Evolutionary conservation across 805 yeast genomes (phyloP), one percentile per base, ranked within the genome.

Genomic region (Yarrowia sp.): DNA sequence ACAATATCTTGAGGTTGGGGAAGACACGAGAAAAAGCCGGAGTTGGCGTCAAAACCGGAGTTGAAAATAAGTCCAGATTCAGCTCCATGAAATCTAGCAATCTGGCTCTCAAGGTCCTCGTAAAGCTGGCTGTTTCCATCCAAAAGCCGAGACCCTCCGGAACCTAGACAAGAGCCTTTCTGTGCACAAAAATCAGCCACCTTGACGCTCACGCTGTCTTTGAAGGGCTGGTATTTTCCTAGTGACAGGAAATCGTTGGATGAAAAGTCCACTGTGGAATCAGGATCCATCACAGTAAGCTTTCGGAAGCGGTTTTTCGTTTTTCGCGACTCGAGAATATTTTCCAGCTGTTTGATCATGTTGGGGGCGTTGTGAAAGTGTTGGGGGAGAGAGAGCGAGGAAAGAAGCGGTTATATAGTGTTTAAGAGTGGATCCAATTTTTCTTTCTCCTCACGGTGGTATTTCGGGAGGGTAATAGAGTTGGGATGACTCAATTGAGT

Each of bases 31-130:
- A 69, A 70, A 1, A 70, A 22, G 5, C 69, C 62, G 8, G 65
- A 67, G 60, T 70, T 70, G 33, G 72, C 72, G 38, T 70, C 72
- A 50, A 65, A 70, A 1, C 72, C 72, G 8, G 72, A 70, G 42
- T 69, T 69, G 63, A 70, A 70, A 35, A 70, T 39, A 1, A 70
- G 53, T 8, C 72, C 72, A 2, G 66, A 22, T 6, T 57, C 57
- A 3, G 72, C 69, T 2, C 66, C 64, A 41, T 70, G 73, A 45
- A 70, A 69, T 1, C 8, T 8, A 8, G 69, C 55, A 48, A 70
- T 69, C 17, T 53, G 28, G 5, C 13, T 8, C 41, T 70, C 72
- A 11, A 70, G 65, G 6, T 35, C 36, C 50, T 70, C 73, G 1
- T 64, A 64, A 13, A 66, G 65, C 14, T 18, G 15, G n/a, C 72